Percentiles rank a stretch among this genome's conserved stretches.
phyloP scores from a whole-genome alignment of 225 moss, liverwort and hornwort species.

The Polytrichum formosum region DNA sequence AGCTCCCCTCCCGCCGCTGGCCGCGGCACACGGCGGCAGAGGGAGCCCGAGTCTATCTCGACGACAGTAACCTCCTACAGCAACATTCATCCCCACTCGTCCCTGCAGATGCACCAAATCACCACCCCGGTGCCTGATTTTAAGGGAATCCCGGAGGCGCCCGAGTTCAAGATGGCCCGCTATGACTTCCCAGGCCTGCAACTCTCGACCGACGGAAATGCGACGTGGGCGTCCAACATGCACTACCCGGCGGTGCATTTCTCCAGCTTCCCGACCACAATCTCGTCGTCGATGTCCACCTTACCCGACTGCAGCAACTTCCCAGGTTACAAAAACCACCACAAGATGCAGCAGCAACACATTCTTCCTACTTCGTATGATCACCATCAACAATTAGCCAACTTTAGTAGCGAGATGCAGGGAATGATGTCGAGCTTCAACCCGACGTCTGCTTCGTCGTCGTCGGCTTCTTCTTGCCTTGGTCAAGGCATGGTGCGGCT shows the following conservation, averaged over 20 bases:
- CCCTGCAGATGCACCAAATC: slow-evolving; percentile 11
- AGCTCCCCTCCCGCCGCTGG: slow-evolving; percentile 7
- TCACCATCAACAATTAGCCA: background rate
- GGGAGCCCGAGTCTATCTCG: slow-evolving; percentile 16
- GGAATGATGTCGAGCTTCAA: slow-evolving; percentile 20
- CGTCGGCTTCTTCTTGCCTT: slow-evolving; percentile 20
- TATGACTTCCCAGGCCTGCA: slow-evolving; percentile 18
- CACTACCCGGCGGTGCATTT: slow-evolving; percentile 28
- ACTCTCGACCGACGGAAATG: slow-evolving; percentile 4
- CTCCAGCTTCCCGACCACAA: slow-evolving; percentile 17
- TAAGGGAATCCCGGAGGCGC: slow-evolving; percentile 40
- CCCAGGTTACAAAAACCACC: too few relatives aligned
- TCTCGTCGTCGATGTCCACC: too few relatives aligned
- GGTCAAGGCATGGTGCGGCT: slow-evolving; percentile 39
- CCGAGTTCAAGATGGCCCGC: slow-evolving; percentile 38
- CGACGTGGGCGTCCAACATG: slow-evolving; percentile 25
- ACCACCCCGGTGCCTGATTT: slow-evolving; percentile 38
- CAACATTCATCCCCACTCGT: slow-evolving; percentile 7
- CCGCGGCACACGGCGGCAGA: slow-evolving; percentile 21
- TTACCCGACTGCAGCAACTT: too few relatives aligned
- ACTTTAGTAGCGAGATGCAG: slow-evolving; percentile 37
- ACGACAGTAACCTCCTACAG: background rate
- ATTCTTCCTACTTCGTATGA: too few relatives aligned
- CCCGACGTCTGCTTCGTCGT: background rate
- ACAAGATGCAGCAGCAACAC: too few relatives aligned